Evolutionary conservation across 768 basidiomycete genomes (phyloP), one percentile per base, ranked within the genome.

Genomic region (Suillus fuscotomentosus): DNA sequence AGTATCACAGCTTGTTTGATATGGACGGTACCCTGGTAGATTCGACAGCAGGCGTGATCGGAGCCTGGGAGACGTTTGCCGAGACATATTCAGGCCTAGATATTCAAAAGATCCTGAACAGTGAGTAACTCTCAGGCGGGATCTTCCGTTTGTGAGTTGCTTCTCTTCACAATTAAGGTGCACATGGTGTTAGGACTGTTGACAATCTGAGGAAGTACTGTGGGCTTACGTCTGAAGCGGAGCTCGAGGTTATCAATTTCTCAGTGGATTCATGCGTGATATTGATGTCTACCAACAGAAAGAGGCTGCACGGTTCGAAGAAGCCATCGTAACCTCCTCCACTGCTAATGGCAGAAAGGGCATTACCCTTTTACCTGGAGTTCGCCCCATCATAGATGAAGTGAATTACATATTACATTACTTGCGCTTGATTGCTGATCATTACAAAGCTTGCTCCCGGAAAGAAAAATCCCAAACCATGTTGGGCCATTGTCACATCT

Each of bases 401-500:
- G 92, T 87, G 70, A 48, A 64, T 41, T 42, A 59, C 56, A 56
- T 27, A 20, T 11, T 20, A 59, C 13, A 31, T 10, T 59, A 1
- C 24, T 59, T 86, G 42, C 70, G 15, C 67, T 76, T 45, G 69
- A 70, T 39, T 71, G 11, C 17, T 59, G 10, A 59, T 20, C 11
- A 42, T 27, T 77, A 47, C 10, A 17, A 8, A 79, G 80, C 63
- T 82, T 22, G 66, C 57, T 7, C 69, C 68, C 0, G 72, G 69
- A 38, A 70, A 65, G 61, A 70, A 67, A 53, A 67, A 70, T 11
- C 85, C 89, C 9, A 84, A 85, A 20, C 88, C 91, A 22, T 81
- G 81, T 34, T 97, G 94, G 93, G 89, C 92, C 0, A 90, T 97
- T 69, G 93, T 92, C 75, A 96, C 95, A 39, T 88, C 89, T 72